Base-by-base conservation (phyloP, 2,329 filamentous ascomycete species). In the Nemania bipapillata region DNA sequence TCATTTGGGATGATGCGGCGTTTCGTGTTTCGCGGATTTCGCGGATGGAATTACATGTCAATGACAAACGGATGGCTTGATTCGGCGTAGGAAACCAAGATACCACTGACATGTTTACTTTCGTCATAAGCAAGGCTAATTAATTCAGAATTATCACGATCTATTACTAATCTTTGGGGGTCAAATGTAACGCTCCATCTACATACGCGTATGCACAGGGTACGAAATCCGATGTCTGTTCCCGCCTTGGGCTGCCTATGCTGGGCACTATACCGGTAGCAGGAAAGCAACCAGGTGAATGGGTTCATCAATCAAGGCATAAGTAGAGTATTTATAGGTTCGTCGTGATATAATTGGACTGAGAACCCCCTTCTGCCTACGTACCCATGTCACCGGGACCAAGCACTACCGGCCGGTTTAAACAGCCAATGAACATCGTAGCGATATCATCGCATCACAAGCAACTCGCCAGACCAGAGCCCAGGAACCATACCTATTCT, bases 261-360 rank as follows among this genome's bases (percentile, higher is more conserved):
- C 54, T 68, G 62, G 53, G 53, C 32, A 22, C 24, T 58, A 42
- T 22, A 45, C 64, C 56, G 28, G 45, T 52, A 52, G 40, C 55
- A 9, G 54, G 28, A 28, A 49, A 47, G 22, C 52, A 72, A 73
- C 74, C 73, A 75, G 72, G 73, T 71, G 73, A 74, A 64, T 65
- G 59, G 73, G 54, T 66, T 66, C 24, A 65, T 69, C 68, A 72
- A 68, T 69, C 30, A 61, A 59, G 1, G 45, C 42, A 63, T 63
- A 63, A 28, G 40, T 60, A 32, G 20, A 47, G 37, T 30, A 61
- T 22, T 20, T 67, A 70, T 63, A 66, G 45, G 30, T 42, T 20
- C 32, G 47, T n/a, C 6, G 24, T 54, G 20, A 11, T 57, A 24
- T 53, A 30, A 63, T 66, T 64, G 63, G 63, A 20, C 32, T 57